These are phyloP conservation scores for Claviceps sp. DNA, from an alignment of 2,329 filamentous ascomycete species.

Conservation along the genomic window DNA sequence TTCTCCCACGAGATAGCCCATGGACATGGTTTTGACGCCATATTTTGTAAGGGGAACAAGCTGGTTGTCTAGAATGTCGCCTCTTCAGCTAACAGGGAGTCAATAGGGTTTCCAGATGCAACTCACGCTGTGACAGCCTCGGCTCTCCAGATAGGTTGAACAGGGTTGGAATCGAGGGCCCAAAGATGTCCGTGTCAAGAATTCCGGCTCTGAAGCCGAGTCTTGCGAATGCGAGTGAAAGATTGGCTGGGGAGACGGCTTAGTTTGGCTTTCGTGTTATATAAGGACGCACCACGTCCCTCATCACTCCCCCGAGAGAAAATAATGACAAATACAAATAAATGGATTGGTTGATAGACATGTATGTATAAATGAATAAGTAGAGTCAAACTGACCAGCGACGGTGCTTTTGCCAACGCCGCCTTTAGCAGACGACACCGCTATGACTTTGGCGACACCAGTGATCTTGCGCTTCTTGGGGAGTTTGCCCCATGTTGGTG, in stretches of 20 bases:
- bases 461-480: conserved; percentile 70
- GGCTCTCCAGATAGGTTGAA: conserved; percentile 73
- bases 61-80: conserved; percentile 47
- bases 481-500: conserved; percentile 50
- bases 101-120: neutral
- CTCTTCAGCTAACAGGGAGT: neutral
- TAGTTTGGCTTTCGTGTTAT: neutral
- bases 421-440: conserved; percentile 94
- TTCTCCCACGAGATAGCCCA: conserved; percentile 81
- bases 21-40: conserved; percentile 95
- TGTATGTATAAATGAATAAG: neutral
- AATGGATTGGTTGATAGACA: no score
- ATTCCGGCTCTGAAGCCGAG: conserved; percentile 74
- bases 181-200: conserved; percentile 92
- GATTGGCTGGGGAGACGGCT: conserved; percentile 42
- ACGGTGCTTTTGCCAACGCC: conserved; percentile 97
- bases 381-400: conserved; percentile 42
- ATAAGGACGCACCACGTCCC: neutral
- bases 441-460: conserved; percentile 81
- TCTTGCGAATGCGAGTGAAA: conserved; percentile 75
- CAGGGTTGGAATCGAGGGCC: conserved; percentile 83
- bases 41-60: conserved; percentile 85
- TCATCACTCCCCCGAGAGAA: no score
- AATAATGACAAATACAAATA: no score
- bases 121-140: conserved; percentile 56